Percentiles rank a stretch among this genome's conserved stretches.
phyloP scores from a whole-genome alignment of 306 rosid species.

The Heteromeles arbutifolia region DNA sequence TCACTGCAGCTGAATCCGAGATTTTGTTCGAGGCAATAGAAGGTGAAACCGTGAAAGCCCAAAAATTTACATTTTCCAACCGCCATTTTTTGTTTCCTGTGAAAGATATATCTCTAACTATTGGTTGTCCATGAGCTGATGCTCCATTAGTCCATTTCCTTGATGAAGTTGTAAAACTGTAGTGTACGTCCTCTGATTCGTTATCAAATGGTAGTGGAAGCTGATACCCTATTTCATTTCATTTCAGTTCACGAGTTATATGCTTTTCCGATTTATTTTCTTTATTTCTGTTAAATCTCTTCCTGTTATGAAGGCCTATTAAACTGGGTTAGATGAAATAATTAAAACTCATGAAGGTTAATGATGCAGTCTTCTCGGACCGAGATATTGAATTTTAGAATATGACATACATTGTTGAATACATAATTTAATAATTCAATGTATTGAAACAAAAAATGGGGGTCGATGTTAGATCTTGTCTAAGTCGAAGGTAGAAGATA shows the following conservation, averaged over 20 bases:
- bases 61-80: not conserved
- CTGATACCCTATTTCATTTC: not conserved
- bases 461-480: no score
- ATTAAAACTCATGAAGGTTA: no score
- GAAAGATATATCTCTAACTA: not conserved
- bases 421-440: no score
- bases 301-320: not conserved
- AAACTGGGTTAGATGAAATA: no score
- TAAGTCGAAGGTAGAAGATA: no score
- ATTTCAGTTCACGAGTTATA: not conserved
- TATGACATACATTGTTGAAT: no score
- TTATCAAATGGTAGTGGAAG: slow-evolving; percentile 3
- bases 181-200: slow-evolving; percentile 6
- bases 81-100: not conserved
- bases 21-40: not conserved
- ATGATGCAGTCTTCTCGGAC: no score
- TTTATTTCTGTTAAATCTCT: not conserved
- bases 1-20: not conserved
- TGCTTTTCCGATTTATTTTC: not conserved
- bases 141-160: not conserved
- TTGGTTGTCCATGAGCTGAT: not conserved
- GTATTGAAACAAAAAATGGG: no score
- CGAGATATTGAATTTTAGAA: no score
- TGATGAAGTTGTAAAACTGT: slow-evolving; percentile 1
- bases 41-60: not conserved